phyloP scores from a whole-genome alignment of 345 rosid genomes.

The Eucalyptus brandiana region DNA sequence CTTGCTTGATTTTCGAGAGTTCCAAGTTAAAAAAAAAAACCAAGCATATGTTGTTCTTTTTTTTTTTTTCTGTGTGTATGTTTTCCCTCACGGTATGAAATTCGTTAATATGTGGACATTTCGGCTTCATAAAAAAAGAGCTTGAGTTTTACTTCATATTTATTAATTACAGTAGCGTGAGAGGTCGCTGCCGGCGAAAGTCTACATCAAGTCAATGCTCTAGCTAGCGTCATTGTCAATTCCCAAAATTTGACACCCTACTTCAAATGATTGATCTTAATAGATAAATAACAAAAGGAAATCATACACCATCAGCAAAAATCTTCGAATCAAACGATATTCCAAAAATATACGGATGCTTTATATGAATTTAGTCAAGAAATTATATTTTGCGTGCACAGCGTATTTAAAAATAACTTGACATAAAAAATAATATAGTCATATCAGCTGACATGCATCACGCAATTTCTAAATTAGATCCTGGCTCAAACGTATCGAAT shows the following conservation, averaged over 20 bases:
- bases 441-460: accelerated
- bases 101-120: not conserved
- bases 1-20: not conserved
- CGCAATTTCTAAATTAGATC: not conserved
- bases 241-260: not conserved
- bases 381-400: not conserved
- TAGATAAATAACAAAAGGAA: not conserved
- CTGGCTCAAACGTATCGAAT: not conserved
- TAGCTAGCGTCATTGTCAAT: not conserved
- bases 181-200: not conserved
- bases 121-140: not conserved
- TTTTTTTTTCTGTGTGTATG: too few relatives aligned
- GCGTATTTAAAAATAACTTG: accelerated
- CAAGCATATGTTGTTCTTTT: not conserved
- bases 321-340: not conserved
- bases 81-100: not conserved
- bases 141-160: not conserved
- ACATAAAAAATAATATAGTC: not conserved
- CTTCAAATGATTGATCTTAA: not conserved
- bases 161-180: not conserved
- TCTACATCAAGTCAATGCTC: not conserved
- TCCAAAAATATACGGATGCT: not conserved
- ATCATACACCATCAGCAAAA: not conserved
- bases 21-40: not conserved
- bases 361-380: not conserved